These are phyloP conservation scores for Piloderma croceum DNA, from an alignment of 768 basidiomycete genomes.

Conservation along the genomic window DNA sequence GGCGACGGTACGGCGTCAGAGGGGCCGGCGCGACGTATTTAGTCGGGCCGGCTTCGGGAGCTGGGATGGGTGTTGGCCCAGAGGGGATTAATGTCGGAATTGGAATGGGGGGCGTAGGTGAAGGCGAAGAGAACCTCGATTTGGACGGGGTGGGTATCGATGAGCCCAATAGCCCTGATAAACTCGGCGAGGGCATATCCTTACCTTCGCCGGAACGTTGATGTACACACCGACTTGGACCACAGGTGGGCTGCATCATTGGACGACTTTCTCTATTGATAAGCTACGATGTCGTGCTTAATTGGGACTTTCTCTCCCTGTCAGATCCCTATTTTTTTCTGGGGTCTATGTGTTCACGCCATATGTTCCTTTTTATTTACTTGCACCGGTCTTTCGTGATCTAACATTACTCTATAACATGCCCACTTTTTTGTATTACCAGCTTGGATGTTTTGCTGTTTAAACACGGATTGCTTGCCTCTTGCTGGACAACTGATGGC, in stretches of 20 bases:
- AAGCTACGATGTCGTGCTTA: background rate
- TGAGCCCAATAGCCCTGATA: too few relatives aligned
- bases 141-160: too few relatives aligned
- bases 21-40: conserved; percentile 8
- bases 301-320: background rate
- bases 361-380: background rate
- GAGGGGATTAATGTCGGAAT: conserved; percentile 36
- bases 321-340: background rate
- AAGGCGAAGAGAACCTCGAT: too few relatives aligned
- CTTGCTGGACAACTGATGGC: too few relatives aligned
- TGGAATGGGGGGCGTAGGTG: too few relatives aligned
- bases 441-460: too few relatives aligned
- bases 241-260: background rate
- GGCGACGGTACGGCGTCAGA: conserved; percentile 6
- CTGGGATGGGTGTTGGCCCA: conserved; percentile 34
- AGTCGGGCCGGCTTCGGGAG: conserved; percentile 42
- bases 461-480: too few relatives aligned
- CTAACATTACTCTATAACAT: too few relatives aligned
- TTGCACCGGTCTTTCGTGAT: background rate
- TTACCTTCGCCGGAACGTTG: background rate
- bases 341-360: background rate
- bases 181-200: too few relatives aligned
- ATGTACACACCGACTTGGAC: background rate
- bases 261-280: too few relatives aligned
- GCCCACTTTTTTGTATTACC: too few relatives aligned